phyloP scores from a whole-genome alignment of 1,139 yeast genomes.

The Groenewaldozyma auringiensis region DNA sequence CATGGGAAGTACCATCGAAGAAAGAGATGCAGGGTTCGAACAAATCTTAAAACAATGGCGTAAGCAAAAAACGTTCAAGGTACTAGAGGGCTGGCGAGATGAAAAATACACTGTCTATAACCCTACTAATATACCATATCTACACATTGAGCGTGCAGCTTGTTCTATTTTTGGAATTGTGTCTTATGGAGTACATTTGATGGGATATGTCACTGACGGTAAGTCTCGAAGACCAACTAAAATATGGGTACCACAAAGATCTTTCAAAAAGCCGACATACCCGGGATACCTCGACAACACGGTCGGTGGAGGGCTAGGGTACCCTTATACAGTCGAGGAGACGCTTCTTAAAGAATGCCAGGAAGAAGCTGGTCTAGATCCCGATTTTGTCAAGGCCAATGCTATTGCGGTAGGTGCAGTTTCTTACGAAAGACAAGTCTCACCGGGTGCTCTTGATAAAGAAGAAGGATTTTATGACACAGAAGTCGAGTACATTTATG shows the following conservation, averaged over 20 bases:
- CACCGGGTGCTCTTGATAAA: constrained; percentile 23
- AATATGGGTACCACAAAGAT: constrained; percentile 82
- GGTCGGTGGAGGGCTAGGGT: constrained; percentile 90
- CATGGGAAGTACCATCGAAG: constrained; percentile 27
- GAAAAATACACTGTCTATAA: constrained; percentile 71
- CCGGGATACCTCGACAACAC: constrained; percentile 91
- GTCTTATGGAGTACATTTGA: constrained; percentile 84
- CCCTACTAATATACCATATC: constrained; percentile 48
- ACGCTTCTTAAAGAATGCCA: constrained; percentile 78
- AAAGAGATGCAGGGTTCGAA: constrained; percentile 41
- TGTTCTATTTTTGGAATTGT: constrained; percentile 76
- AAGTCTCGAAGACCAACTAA: constrained; percentile 38
- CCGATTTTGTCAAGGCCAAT: constrained; percentile 41
- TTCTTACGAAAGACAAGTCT: constrained; percentile 48
- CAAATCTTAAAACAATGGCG: constrained; percentile 42
- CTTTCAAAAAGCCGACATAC: constrained; percentile 70
- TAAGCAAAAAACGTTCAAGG: constrained; percentile 33
- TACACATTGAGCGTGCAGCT: constrained; percentile 70
- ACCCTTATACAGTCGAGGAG: constrained; percentile 67
- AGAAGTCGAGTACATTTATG: constrained; percentile 77
- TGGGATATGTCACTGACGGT: constrained; percentile 57
- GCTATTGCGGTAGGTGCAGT: constrained; percentile 55
- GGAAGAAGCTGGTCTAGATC: constrained; percentile 82
- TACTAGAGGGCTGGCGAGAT: constrained; percentile 74
- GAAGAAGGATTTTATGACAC: constrained; percentile 67